These are phyloP conservation scores for Trypanosoma cruzi DNA, from an alignment of 208 protist genomes.

Conservation along the genomic window DNA sequence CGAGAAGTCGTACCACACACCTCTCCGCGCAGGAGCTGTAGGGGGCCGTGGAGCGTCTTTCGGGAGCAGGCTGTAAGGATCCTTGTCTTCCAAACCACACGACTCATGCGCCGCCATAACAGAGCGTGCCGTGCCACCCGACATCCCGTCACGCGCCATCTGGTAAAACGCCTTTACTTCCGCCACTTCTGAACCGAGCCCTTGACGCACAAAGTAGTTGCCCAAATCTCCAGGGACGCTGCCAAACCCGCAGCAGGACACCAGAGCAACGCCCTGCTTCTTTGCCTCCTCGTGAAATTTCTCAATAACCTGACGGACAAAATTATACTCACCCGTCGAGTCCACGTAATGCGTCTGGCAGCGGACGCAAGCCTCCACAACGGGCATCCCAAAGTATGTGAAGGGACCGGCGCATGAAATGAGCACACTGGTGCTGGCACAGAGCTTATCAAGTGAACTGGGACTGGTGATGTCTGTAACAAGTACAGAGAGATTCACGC, in stretches of 20 bases:
- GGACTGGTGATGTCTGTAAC: slow-evolving; percentile 48
- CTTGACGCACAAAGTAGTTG: slow-evolving; percentile 69
- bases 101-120: slow-evolving; percentile 33
- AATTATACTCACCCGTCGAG: slow-evolving; percentile 90
- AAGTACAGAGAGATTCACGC: slow-evolving; percentile 41
- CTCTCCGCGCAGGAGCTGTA: slow-evolving; percentile 33
- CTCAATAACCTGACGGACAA: slow-evolving; percentile 71
- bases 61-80: slow-evolving; percentile 47
- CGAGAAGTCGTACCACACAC: slow-evolving; percentile 61
- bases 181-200: slow-evolving; percentile 44
- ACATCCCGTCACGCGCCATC: slow-evolving; percentile 37
- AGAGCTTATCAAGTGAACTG: slow-evolving; percentile 56
- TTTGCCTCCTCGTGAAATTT: slow-evolving; percentile 69
- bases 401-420: slow-evolving; percentile 88
- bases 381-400: slow-evolving; percentile 68
- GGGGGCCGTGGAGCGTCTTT: slow-evolving; percentile 35
- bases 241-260: slow-evolving; percentile 90
- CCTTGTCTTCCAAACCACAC: slow-evolving; percentile 36
- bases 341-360: slow-evolving; percentile 89
- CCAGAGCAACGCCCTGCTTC: slow-evolving; percentile 57
- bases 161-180: slow-evolving; percentile 52
- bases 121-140: slow-evolving; percentile 71
- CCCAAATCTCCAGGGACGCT: slow-evolving; percentile 87
- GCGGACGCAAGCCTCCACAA: slow-evolving; percentile 89
- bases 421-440: slow-evolving; percentile 47